Evolutionary conservation across 345 rosid genomes (phyloP), one percentile per base, ranked within the genome.

Genomic region (Salix viminalis): DNA sequence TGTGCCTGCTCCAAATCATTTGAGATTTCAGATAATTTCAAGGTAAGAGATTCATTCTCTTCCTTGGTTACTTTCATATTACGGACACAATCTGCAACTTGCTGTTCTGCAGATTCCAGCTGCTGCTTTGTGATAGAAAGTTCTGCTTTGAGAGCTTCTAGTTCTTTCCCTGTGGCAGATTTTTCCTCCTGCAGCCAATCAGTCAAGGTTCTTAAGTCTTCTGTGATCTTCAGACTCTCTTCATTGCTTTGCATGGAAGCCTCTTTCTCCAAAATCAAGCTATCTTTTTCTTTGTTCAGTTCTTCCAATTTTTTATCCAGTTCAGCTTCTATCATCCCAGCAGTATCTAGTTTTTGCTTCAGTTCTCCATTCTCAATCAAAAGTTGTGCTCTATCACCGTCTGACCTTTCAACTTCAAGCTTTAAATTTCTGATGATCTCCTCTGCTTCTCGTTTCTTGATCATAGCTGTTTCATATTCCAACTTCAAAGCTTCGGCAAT

Each of bases 21-120:
- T 39, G 71, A 69, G 52, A 69, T 69, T 69, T 69, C 61, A 13
- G 74, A 67, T 65, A 72, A 21, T 42, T 42, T 26, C 8, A 73
- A 76, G 39, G 88, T 78, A 80, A 95, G 80, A 58, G 87, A 84
- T 60, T 84, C 81, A 76, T 87, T 86, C 77, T 90, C 97, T 74
- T 86, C 92, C 82, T 66, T 83, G 1, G 85, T 67, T 42, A 81
- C 82, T 30, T 69, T 81, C 67, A 91, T 81, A 36, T 70, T 68
- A 67, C 46, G 71, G 77, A 83, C 75, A 58, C 90, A 80, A 73
- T 89, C 90, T 39, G 76, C 84, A 72, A 82, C 80, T 77, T 80
- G 80, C 79, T 82, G 84, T 76, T 87, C 89, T 42, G 90, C 77
- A 70, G 92, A 87, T 83, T 92, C 97, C 52, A 88, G 87, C 68